Percentiles rank a stretch among this genome's conserved stretches.
Evolutionary conservation across 495 filamentous ascomycete species (phyloP).

Genomic region (Xylona heveae): DNA sequence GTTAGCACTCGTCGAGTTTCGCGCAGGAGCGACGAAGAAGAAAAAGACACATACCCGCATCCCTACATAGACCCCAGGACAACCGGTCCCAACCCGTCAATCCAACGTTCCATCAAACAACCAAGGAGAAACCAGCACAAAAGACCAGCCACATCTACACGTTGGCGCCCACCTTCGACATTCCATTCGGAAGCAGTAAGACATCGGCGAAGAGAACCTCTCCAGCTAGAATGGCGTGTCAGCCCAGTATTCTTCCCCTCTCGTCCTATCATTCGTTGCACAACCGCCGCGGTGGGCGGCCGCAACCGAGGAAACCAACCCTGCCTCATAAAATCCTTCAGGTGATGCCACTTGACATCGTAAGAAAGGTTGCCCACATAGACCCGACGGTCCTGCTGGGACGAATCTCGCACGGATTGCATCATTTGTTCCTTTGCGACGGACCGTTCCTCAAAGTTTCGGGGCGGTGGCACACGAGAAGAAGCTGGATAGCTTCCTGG

Average conservation of each 20-base stretch:
- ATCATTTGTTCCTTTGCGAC: slow-evolving; percentile 88
- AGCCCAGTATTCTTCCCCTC: neutral
- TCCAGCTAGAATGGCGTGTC: slow-evolving; percentile 85
- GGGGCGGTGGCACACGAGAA: slow-evolving; percentile 37
- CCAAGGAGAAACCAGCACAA: slow-evolving; percentile 38
- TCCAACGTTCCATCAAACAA: slow-evolving; percentile 75
- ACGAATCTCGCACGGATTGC: slow-evolving; percentile 76
- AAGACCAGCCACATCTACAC: slow-evolving; percentile 71
- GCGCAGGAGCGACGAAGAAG: neutral
- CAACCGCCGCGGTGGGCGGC: too few species aligned
- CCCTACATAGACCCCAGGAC: slow-evolving; percentile 85
- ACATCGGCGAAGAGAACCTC: slow-evolving; percentile 99
- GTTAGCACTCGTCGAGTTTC: neutral
- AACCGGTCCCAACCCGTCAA: slow-evolving; percentile 95
- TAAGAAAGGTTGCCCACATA: slow-evolving; percentile 98
- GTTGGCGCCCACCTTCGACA: slow-evolving; percentile 99
- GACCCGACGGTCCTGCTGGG: slow-evolving; percentile 96
- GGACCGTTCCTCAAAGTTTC: slow-evolving; percentile 65
- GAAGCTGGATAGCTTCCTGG: slow-evolving; percentile 44
- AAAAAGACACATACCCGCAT: slow-evolving; percentile 72
- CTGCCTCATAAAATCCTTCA: slow-evolving; percentile 99
- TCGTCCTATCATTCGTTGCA: too few species aligned
- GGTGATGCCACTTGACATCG: slow-evolving; percentile 99
- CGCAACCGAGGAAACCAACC: slow-evolving; percentile 57
- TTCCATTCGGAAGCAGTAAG: slow-evolving; percentile 99